Conservation (phyloP, 208 protist species). For the Leishmania tropica region DNA sequence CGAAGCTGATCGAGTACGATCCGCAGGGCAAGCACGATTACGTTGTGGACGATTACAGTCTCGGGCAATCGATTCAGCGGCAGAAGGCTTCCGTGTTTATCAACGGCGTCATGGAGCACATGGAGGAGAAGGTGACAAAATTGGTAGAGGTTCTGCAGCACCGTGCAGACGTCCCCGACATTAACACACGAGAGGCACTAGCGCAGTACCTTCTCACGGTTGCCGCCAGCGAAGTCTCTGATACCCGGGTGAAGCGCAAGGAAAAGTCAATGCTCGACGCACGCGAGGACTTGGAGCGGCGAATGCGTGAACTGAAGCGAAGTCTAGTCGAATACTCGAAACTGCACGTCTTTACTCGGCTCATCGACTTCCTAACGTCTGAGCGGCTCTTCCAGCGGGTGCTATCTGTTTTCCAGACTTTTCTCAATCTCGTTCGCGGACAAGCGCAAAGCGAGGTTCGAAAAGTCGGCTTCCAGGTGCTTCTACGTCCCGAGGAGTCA, state of each 20-base stretch:
- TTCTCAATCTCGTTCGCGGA: slow-evolving; percentile 73
- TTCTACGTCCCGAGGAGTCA: slow-evolving; percentile 68
- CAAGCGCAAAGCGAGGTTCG: slow-evolving; percentile 73
- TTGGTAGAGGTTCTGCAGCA: slow-evolving; percentile 81
- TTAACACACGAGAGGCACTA: slow-evolving; percentile 91
- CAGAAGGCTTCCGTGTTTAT: slow-evolving; percentile 63
- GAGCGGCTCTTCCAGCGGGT: slow-evolving; percentile 85
- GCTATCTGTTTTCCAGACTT: slow-evolving; percentile 57
- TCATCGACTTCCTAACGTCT: slow-evolving; percentile 87
- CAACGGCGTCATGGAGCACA: slow-evolving; percentile 64
- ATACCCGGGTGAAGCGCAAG: slow-evolving; percentile 61
- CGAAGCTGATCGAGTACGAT: slow-evolving; percentile 81
- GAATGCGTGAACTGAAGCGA: slow-evolving; percentile 90
- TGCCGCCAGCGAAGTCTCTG: slow-evolving; percentile 32
- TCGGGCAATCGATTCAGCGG: slow-evolving; percentile 71
- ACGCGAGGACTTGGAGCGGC: slow-evolving; percentile 76
- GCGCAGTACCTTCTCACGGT: slow-evolving; percentile 92
- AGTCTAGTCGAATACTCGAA: slow-evolving; percentile 92
- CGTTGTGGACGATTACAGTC: slow-evolving; percentile 83
- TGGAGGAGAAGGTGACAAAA: slow-evolving; percentile 86
- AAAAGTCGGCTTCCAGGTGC: slow-evolving; percentile 89
- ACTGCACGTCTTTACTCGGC: slow-evolving; percentile 86
- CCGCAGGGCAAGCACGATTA: slow-evolving; percentile 90
- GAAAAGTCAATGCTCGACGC: slow-evolving; percentile 94
- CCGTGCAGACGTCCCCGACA: slow-evolving; percentile 90